A percentile compares a stretch with the other conserved stretches of the same genome.
Conservation (phyloP, 495 filamentous ascomycete species). For the Neurospora sp. region DNA sequence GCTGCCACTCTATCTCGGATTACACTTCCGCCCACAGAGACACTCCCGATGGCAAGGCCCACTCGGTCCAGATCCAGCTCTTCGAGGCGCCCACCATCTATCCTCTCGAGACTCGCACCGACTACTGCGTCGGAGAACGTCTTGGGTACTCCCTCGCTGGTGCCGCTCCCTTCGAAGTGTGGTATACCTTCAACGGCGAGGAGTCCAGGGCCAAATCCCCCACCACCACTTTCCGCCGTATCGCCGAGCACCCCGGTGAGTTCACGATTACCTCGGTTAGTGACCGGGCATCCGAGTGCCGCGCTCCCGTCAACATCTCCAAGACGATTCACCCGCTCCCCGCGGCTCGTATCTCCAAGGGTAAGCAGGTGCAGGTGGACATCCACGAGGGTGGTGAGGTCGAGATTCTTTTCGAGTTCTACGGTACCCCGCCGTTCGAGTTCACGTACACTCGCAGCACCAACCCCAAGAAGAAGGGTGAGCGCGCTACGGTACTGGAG, state of each 20-base stretch:
- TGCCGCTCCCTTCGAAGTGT: conserved; percentile 80
- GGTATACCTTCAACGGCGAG: conserved; percentile 75
- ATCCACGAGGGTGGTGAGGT: conserved; percentile 94
- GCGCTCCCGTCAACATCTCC: conserved; percentile 61
- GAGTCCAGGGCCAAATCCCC: conserved; percentile 67
- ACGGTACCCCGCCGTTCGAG: conserved; percentile 91
- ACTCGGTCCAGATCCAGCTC: conserved; percentile 75
- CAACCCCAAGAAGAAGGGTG: conserved; percentile 68
- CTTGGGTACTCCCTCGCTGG: conserved; percentile 85
- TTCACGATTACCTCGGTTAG: conserved; percentile 79
- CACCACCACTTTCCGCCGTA: conserved; percentile 73
- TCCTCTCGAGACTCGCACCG: conserved; percentile 65
- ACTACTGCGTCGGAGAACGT: conserved; percentile 94
- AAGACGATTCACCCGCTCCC: conserved; percentile 87
- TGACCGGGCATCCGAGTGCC: conserved; percentile 76
- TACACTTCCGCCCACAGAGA: conserved; percentile 10
- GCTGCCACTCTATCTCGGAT: conserved; percentile 54
- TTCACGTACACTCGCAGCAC: conserved; percentile 92
- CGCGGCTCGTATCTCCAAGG: conserved; percentile 77
- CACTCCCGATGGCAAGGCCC: conserved; percentile 47
- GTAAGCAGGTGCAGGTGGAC: conserved; percentile 65
- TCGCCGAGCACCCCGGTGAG: conserved; percentile 80
- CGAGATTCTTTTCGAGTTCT: conserved; percentile 87
- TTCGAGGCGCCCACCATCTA: conserved; percentile 88
- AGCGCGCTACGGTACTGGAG: conserved; percentile 70